These are phyloP conservation scores for Citrus mangshanensis DNA, from an alignment of 345 rosid species.

Conservation along the genomic window DNA sequence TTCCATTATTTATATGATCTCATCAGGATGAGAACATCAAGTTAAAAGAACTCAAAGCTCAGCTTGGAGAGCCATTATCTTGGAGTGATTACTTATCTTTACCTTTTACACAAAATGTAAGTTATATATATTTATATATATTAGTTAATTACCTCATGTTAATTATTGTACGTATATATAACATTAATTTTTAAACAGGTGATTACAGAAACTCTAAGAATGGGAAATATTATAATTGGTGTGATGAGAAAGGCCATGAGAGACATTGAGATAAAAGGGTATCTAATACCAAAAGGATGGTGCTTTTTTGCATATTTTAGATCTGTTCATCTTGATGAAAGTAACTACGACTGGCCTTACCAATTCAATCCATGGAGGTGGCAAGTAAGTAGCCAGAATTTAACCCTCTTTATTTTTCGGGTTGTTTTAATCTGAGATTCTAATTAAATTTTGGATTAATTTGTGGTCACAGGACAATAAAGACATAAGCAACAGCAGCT, in stretches of 20 bases:
- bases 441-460: background rate
- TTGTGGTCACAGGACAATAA: constrained; percentile 43
- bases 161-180: background rate
- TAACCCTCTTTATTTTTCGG: background rate
- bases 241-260: constrained; percentile 90
- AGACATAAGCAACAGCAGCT: constrained; percentile 45
- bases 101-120: constrained; percentile 82
- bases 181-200: constrained; percentile 44
- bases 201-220: constrained; percentile 82
- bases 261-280: constrained; percentile 76
- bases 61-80: constrained; percentile 52
- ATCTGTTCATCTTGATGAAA: constrained; percentile 93
- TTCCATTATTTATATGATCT: background rate
- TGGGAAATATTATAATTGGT: constrained; percentile 87
- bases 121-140: background rate
- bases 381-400: constrained; percentile 54
- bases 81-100: constrained; percentile 86
- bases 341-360: constrained; percentile 73
- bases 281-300: constrained; percentile 92
- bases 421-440: background rate
- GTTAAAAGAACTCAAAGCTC: constrained; percentile 62
- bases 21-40: constrained; percentile 79
- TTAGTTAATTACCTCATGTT: background rate
- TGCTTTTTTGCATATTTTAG: constrained; percentile 79
- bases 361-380: constrained; percentile 95